These are phyloP conservation scores for Triangularia setosa DNA, from an alignment of 2,329 filamentous ascomycete genomes.

Conservation along the genomic window DNA sequence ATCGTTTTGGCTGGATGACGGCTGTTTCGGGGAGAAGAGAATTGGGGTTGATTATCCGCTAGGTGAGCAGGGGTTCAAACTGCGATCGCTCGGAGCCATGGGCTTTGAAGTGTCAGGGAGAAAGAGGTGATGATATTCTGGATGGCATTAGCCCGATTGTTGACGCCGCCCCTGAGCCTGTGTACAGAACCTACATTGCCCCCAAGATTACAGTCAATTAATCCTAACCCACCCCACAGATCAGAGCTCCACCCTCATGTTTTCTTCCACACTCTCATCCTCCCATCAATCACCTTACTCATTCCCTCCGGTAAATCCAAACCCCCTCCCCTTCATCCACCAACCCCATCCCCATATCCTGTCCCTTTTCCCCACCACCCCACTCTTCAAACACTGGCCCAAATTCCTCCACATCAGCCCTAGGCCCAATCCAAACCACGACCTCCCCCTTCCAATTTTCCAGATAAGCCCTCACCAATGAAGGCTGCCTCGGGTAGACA, in stretches of 20 bases:
- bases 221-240: too few species aligned
- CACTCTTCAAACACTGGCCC: slow-evolving; percentile 6
- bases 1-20: slow-evolving; percentile 9
- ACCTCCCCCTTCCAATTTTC: slow-evolving; percentile 2
- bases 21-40: neutral
- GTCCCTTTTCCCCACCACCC: slow-evolving; percentile 5
- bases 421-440: slow-evolving; percentile 22
- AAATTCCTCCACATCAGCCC: slow-evolving; percentile 19
- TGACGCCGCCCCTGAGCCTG: too few species aligned
- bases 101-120: neutral
- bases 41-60: neutral
- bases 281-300: neutral
- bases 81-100: neutral
- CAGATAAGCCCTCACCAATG: slow-evolving; percentile 17
- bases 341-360: neutral
- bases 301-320: slow-evolving; percentile 10
- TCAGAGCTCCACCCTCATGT: too few species aligned
- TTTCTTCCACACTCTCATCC: too few species aligned
- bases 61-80: neutral
- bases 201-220: too few species aligned
- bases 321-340: slow-evolving; percentile 19
- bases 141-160: too few species aligned
- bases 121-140: slow-evolving; percentile 18
- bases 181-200: too few species aligned
- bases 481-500: slow-evolving; percentile 17